Evolutionary conservation across 768 basidiomycete species (phyloP), one percentile per base, ranked within the genome.

Genomic region (Termitomyces sp.): DNA sequence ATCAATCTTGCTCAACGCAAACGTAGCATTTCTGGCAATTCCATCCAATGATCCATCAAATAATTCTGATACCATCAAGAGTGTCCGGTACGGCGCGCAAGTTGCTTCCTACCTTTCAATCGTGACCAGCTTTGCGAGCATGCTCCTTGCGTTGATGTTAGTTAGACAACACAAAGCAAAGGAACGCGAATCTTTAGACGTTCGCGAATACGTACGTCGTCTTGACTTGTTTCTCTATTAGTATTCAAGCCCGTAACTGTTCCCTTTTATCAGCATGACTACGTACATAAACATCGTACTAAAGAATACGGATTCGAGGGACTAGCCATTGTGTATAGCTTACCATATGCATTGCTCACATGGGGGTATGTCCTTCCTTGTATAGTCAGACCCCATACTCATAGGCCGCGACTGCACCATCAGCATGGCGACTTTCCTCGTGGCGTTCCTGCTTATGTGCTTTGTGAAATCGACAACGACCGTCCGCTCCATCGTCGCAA

Each of bases 1-100:
- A 0, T 74, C 78, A 2, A 76, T 83, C 2, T 65, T 83, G 1
- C 62, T 83, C 25, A 75, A 71, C 20, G 76, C 73, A 6, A 79
- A 81, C 42, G 73, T 83, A 2, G 74, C 72, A 0, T 81, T 83
- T 53, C 68, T 83, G 6, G 73, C 77, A 0, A 77, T 83, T 33
- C 69, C 73, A 29, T 70, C 73, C 20, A 72, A 76, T 13, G 74
- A 60, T 40, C 67, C 71, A 18, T 69, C 72, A 15, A 70, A 76
- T 16, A 72, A 56, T 40, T 54, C 53, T 12, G 13, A 12, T 11
- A 41, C 38, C 11, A 61, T 59, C 11, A 52, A 35, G 31, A 53
- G 15, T 13, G 33, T 35, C 22, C 60, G 70, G 10, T 65, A 61
- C 5, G 52, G 64, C 0, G 68, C 68, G 0, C 74, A 79, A 41